Conservation (phyloP, 208 protist genomes). For the Porcisia hertigi region DNA sequence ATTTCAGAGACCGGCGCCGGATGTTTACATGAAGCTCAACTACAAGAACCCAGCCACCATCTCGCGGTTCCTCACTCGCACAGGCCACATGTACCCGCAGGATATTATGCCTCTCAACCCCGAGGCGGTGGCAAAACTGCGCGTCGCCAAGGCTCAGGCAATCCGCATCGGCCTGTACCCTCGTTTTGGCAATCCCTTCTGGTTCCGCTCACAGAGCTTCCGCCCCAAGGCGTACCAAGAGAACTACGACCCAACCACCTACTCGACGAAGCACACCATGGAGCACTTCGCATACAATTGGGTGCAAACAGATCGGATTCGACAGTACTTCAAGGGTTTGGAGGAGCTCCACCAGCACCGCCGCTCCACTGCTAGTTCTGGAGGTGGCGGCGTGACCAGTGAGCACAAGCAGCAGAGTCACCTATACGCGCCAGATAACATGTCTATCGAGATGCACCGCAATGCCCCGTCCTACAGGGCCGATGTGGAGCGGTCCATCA, state of each 20-base stretch:
- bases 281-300: constrained; percentile 92
- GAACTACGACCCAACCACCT: constrained; percentile 89
- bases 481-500: constrained; percentile 71
- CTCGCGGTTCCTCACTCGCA: constrained; percentile 86
- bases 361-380: constrained; percentile 36
- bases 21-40: constrained; percentile 94
- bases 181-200: constrained; percentile 90
- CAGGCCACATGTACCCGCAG: constrained; percentile 88
- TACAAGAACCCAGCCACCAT: constrained; percentile 93
- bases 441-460: constrained; percentile 61
- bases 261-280: constrained; percentile 90
- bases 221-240: constrained; percentile 87
- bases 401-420: constrained; percentile 82
- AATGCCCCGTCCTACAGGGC: constrained; percentile 58
- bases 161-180: constrained; percentile 90
- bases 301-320: constrained; percentile 87
- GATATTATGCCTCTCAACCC: constrained; percentile 87
- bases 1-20: constrained; percentile 70
- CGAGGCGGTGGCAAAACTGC: constrained; percentile 82
- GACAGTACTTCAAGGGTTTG: constrained; percentile 78
- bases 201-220: constrained; percentile 83
- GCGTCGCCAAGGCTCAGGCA: constrained; percentile 80
- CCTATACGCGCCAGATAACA: constrained; percentile 64
- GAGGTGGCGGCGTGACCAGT: constrained; percentile 51
- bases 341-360: constrained; percentile 52